phyloP scores from a whole-genome alignment of 352 stramenopile species.

The Pythium brassicae region DNA sequence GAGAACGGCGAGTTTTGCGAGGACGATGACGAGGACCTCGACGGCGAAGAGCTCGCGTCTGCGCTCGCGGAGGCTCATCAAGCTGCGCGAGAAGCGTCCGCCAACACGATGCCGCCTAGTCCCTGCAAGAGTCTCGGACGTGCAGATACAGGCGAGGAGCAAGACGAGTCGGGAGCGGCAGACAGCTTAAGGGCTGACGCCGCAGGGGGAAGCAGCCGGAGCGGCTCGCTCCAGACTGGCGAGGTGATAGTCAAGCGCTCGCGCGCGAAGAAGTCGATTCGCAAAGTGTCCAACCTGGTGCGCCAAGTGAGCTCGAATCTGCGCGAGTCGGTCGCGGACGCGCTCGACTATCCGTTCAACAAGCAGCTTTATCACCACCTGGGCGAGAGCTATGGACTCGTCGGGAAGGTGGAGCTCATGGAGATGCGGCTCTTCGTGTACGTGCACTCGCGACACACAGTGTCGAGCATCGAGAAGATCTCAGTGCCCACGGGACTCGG shows the following conservation, averaged over 20 bases:
- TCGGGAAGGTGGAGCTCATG: constrained; percentile 73
- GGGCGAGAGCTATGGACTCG: constrained; percentile 48
- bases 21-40: constrained; percentile 29
- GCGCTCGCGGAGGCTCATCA: constrained; percentile 3
- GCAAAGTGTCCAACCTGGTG: constrained; percentile 59
- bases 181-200: too few relatives aligned
- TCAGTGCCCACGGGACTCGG: constrained; percentile 68
- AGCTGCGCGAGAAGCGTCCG: neutral
- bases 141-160: neutral
- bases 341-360: constrained; percentile 63
- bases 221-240: constrained; percentile 13
- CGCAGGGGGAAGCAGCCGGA: constrained; percentile 3
- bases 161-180: neutral
- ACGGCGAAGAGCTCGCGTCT: constrained; percentile 22
- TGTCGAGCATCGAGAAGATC: constrained; percentile 65
- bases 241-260: constrained; percentile 67
- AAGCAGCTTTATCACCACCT: constrained; percentile 60
- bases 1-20: constrained; percentile 21
- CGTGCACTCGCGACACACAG: constrained; percentile 51
- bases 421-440: constrained; percentile 80
- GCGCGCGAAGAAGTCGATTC: constrained; percentile 62
- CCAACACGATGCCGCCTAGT: neutral
- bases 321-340: constrained; percentile 51
- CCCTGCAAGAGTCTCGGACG: neutral
- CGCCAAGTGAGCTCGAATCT: constrained; percentile 64